Conservation (phyloP, 805 yeast species). For the Cyberlindnera sargentensis region DNA sequence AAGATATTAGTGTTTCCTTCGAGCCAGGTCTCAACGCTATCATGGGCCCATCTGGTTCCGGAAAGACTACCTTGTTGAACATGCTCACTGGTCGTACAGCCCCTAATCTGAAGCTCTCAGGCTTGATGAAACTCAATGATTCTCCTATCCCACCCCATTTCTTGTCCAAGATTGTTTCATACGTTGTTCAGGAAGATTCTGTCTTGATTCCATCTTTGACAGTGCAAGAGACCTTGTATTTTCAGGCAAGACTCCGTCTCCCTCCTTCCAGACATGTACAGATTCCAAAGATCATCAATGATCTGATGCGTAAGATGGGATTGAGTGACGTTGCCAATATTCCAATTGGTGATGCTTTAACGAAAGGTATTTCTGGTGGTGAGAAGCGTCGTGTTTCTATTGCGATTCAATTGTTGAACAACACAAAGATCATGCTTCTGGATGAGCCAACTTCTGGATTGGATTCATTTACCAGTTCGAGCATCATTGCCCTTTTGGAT, state of each 20-base stretch:
- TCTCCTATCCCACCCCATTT: constrained; percentile 25
- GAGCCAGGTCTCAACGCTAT: constrained; percentile 70
- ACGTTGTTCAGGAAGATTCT: constrained; percentile 78
- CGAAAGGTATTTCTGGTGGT: constrained; percentile 68
- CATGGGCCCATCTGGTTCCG: constrained; percentile 80
- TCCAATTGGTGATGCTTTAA: constrained; percentile 47
- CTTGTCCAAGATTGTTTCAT: constrained; percentile 45
- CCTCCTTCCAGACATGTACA: constrained; percentile 37
- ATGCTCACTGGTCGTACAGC: constrained; percentile 49
- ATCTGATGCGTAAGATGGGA: constrained; percentile 58
- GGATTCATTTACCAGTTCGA: constrained; percentile 70
- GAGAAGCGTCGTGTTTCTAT: constrained; percentile 81
- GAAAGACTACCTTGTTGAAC: constrained; percentile 64
- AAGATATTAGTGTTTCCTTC: constrained; percentile 50
- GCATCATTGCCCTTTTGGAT: constrained; percentile 55
- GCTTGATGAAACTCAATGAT: constrained; percentile 39
- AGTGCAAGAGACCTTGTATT: constrained; percentile 67
- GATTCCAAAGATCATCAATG: constrained; percentile 42
- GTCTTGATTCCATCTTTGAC: constrained; percentile 65
- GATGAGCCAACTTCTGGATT: constrained; percentile 92
- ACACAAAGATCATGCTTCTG: constrained; percentile 56
- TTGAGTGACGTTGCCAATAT: constrained; percentile 13
- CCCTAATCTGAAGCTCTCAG: constrained; percentile 24
- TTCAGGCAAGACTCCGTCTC: constrained; percentile 63
- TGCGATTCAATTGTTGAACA: constrained; percentile 68